Percentiles rank a stretch among this genome's conserved stretches.
Evolutionary conservation across 2,329 filamentous ascomycete genomes (phyloP).

Genomic region (Aspergillus ustus): DNA sequence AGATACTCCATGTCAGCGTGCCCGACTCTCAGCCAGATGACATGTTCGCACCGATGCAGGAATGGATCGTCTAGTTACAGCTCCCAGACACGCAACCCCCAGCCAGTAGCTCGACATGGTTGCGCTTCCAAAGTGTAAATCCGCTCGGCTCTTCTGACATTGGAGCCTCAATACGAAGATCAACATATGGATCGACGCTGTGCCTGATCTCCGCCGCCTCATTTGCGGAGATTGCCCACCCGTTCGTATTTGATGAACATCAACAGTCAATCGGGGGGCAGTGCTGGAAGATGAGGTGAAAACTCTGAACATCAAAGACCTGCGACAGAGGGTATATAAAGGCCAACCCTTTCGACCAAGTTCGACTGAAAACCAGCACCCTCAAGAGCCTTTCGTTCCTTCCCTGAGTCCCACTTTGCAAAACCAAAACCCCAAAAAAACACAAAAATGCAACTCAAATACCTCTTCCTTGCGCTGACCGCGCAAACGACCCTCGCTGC

Average conservation of each 20-base stretch:
- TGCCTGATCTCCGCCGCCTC: background rate
- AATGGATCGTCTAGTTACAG: background rate
- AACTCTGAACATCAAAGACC: background rate
- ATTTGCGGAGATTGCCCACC: background rate
- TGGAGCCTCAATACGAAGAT: background rate
- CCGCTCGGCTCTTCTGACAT: background rate
- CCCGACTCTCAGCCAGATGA: background rate
- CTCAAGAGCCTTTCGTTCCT: background rate
- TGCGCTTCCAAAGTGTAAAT: background rate
- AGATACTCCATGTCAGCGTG: too few species aligned
- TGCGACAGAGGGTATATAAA: background rate
- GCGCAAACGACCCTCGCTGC: background rate
- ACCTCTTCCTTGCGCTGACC: background rate
- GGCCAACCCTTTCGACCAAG: background rate
- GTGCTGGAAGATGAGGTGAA: background rate
- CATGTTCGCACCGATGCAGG: background rate
- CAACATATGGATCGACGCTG: background rate
- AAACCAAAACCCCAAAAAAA: too few species aligned
- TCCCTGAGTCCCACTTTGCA: background rate
- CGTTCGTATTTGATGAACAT: background rate
- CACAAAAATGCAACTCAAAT: conserved; percentile 7
- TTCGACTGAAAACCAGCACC: background rate
- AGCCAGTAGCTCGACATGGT: background rate
- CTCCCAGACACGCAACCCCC: background rate
- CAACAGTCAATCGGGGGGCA: background rate